A percentile compares a stretch with the other conserved stretches of the same genome.
Evolutionary conservation across 1,284 basidiomycete genomes (phyloP).

Genomic region (Leccinum colubrinum): DNA sequence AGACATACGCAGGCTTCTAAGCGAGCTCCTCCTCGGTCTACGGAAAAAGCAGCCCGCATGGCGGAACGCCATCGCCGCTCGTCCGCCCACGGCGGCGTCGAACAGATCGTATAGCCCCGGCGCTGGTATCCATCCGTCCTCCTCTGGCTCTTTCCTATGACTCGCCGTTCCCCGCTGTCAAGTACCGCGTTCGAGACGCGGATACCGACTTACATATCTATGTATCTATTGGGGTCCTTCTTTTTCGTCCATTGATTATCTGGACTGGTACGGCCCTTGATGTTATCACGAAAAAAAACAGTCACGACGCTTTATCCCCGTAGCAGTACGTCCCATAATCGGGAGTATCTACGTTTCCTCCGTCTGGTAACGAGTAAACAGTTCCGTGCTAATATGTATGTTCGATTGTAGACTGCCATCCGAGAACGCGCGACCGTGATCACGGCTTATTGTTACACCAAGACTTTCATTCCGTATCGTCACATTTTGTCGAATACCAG

Average conservation of each 20-base stretch:
- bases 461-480: neutral
- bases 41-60: constrained; percentile 79
- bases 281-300: neutral
- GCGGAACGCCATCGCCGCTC: constrained; percentile 30
- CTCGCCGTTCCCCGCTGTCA: neutral
- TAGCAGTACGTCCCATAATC: neutral
- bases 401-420: neutral
- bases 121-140: neutral
- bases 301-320: neutral
- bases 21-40: constrained; percentile 79
- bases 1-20: constrained; percentile 76
- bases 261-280: neutral
- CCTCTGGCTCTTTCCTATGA: constrained; percentile 11
- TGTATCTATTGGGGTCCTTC: neutral
- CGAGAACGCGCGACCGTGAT: neutral
- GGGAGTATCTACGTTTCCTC: neutral
- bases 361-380: neutral
- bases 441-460: neutral
- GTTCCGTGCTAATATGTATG: neutral
- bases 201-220: neutral
- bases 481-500: neutral
- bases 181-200: neutral
- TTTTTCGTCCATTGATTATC: neutral
- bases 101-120: constrained; percentile 1
- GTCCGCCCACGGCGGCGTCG: constrained; percentile 6